Conservation (phyloP, 371 early-diverging fungal genomes). For the Apophysomyces sp. region DNA sequence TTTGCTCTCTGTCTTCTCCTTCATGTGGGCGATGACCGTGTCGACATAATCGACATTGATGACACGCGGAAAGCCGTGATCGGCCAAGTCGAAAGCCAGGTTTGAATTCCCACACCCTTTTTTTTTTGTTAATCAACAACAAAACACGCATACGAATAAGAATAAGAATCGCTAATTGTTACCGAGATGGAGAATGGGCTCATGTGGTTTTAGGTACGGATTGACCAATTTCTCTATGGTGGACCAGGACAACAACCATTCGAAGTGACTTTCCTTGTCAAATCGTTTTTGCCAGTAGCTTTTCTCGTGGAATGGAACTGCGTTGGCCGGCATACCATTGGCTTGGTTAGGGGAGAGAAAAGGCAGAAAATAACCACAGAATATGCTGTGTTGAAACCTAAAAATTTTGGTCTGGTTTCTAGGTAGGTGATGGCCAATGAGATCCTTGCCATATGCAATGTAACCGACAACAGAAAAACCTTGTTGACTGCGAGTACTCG, state of each 20-base stretch:
- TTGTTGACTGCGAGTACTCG: too few relatives aligned
- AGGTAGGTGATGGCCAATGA: too few relatives aligned
- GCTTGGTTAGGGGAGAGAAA: background rate
- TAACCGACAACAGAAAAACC: too few relatives aligned
- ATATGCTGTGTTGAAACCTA: too few relatives aligned
- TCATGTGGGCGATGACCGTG: conserved; percentile 45
- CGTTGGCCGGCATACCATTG: conserved; percentile 17
- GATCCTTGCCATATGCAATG: too few relatives aligned
- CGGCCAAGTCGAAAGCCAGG: conserved; percentile 44
- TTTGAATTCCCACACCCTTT: conserved; percentile 58
- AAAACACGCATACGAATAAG: background rate
- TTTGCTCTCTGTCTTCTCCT: conserved; percentile 9
- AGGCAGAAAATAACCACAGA: background rate
- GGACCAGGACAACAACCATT: conserved; percentile 34
- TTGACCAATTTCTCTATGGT: conserved; percentile 11
- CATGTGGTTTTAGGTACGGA: conserved; percentile 18
- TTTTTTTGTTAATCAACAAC: conserved; percentile 1
- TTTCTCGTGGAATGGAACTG: conserved; percentile 41
- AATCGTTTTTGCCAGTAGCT: conserved; percentile 51
- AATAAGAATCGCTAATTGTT: background rate
- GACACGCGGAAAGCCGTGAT: conserved; percentile 28
- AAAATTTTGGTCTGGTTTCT: too few relatives aligned
- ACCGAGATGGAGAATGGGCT: conserved; percentile 35
- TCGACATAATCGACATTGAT: conserved; percentile 47
- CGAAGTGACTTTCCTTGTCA: conserved; percentile 44